phyloP scores from a whole-genome alignment of 2,329 filamentous ascomycete species.

The Diaporthe ilicicola region DNA sequence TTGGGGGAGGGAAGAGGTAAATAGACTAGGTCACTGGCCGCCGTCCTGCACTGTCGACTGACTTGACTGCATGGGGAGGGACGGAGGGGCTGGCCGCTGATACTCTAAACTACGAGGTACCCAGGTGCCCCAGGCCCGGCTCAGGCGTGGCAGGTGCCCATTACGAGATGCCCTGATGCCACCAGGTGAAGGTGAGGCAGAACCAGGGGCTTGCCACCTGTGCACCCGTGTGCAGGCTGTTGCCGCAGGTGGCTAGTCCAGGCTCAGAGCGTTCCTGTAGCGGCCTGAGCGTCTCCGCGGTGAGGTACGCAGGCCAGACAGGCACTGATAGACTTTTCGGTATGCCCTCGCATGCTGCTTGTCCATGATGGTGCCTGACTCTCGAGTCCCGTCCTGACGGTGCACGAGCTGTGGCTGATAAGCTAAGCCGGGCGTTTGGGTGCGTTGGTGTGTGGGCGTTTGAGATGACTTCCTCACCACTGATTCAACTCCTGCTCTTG shows the following conservation, averaged over 20 bases:
- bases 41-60: constrained; percentile 9
- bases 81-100: constrained; percentile 2
- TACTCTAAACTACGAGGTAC: not conserved
- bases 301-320: not conserved
- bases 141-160: constrained; percentile 4
- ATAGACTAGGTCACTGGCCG: not conserved
- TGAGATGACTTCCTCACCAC: constrained; percentile 11
- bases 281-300: not conserved
- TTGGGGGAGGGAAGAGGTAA: not conserved
- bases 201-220: not conserved
- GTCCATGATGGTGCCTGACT: not conserved
- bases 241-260: constrained; percentile 15
- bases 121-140: not conserved
- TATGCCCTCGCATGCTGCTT: not conserved
- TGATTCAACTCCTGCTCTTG: constrained; percentile 23
- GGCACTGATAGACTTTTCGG: not conserved
- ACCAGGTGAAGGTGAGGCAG: not conserved
- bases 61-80: not conserved
- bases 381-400: not conserved
- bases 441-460: not conserved
- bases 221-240: not conserved
- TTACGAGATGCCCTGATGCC: not conserved
- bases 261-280: not conserved
- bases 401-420: constrained; percentile 21
- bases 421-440: constrained; percentile 17